Evolutionary conservation across 805 yeast species (phyloP).

Genomic region (Monosporozyma unispora): DNA sequence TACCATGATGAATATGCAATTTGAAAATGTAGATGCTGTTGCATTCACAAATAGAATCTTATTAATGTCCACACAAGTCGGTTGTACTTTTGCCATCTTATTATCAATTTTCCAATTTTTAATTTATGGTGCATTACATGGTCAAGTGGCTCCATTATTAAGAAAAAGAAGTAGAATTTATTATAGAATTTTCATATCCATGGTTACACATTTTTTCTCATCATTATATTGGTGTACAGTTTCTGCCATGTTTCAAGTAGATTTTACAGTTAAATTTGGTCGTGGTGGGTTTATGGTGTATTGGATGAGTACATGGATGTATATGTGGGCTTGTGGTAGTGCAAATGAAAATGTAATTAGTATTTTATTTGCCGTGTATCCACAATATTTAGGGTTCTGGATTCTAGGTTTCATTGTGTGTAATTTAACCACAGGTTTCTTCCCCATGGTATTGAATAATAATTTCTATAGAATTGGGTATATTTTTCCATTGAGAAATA

Average conservation of each 20-base stretch:
- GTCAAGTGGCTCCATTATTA: slow-evolving; percentile 37
- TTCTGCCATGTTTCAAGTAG: slow-evolving; percentile 60
- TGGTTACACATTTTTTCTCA: slow-evolving; percentile 44
- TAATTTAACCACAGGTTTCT: slow-evolving; percentile 61
- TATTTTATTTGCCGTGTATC: slow-evolving; percentile 41
- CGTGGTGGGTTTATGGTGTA: slow-evolving; percentile 62
- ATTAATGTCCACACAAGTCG: slow-evolving; percentile 64
- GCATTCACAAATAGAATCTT: slow-evolving; percentile 44
- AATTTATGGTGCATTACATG: slow-evolving; percentile 49
- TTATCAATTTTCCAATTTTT: slow-evolving; percentile 62
- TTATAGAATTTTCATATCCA: slow-evolving; percentile 44
- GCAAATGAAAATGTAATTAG: slow-evolving; percentile 59
- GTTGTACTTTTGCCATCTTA: slow-evolving; percentile 62
- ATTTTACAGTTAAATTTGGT: slow-evolving; percentile 51
- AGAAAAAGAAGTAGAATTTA: slow-evolving; percentile 38
- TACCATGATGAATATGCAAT: slow-evolving; percentile 25
- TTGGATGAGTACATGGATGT: slow-evolving; percentile 60
- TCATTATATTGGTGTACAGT: slow-evolving; percentile 52
- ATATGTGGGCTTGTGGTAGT: slow-evolving; percentile 70
- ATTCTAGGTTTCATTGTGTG: slow-evolving; percentile 56
- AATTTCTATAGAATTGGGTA: slow-evolving; percentile 54
- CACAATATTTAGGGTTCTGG: slow-evolving; percentile 66
- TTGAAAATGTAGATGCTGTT: slow-evolving; percentile 36
- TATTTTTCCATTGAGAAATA: slow-evolving; percentile 60
- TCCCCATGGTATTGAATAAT: slow-evolving; percentile 51